phyloP scores from a whole-genome alignment of 192 early-diverging fungal genomes.

The Dissophora globulifera region DNA sequence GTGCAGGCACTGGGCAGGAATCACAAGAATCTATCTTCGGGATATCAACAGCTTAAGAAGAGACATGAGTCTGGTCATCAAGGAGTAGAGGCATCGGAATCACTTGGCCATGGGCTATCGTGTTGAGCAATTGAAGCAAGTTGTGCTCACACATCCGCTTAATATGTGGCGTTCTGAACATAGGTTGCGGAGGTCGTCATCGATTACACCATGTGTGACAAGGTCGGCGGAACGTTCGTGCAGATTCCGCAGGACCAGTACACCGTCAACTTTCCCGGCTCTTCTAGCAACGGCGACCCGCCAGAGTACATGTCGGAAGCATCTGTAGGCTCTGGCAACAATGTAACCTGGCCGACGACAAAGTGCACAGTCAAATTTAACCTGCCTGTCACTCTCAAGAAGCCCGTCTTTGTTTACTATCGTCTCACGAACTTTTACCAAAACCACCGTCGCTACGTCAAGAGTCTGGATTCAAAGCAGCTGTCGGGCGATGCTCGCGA shows the following conservation, averaged over 20 bases:
- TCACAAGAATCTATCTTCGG: neutral
- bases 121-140: neutral
- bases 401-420: constrained; percentile 94
- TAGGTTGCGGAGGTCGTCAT: constrained; percentile 88
- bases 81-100: too few species aligned
- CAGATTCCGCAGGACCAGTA: constrained; percentile 12
- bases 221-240: constrained; percentile 13
- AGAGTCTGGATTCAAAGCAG: constrained; percentile 87
- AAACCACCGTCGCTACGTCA: constrained; percentile 97
- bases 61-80: neutral
- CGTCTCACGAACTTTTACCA: constrained; percentile 98
- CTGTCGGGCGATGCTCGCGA: constrained; percentile 72
- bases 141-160: constrained; percentile 14
- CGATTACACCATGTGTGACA: constrained; percentile 92
- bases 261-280: constrained; percentile 27
- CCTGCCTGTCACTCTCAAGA: constrained; percentile 71
- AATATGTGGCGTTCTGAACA: neutral
- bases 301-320: constrained; percentile 30
- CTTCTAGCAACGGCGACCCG: constrained; percentile 11
- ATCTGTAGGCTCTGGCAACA: neutral
- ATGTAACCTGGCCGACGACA: constrained; percentile 10
- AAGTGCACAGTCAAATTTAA: constrained; percentile 82
- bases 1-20: too few species aligned
- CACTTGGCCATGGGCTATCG: neutral
- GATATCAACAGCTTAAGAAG: neutral